Evolutionary conservation across 768 basidiomycete species (phyloP).

Genomic region (Leccinellum rugosiceps): DNA sequence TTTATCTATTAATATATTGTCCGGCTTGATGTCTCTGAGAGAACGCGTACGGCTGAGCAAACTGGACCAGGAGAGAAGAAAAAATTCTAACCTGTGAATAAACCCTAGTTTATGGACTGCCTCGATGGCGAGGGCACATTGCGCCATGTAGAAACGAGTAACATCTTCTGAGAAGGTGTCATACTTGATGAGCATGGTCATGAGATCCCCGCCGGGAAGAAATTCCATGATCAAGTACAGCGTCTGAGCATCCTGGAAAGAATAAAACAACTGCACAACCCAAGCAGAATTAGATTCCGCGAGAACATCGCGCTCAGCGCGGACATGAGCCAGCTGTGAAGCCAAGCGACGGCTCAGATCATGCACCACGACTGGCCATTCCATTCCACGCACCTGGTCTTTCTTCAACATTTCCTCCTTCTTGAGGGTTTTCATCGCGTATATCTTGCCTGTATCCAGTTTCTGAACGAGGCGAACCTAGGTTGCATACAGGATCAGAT

Average conservation of each 20-base stretch:
- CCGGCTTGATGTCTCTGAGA: constrained; percentile 94
- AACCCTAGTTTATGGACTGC: constrained; percentile 97
- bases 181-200: constrained; percentile 99
- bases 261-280: constrained; percentile 97
- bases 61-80: not conserved
- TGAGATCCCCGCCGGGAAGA: constrained; percentile 94
- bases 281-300: constrained; percentile 94
- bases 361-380: not conserved
- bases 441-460: constrained; percentile 94
- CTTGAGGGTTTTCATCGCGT: constrained; percentile 97
- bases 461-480: constrained; percentile 94
- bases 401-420: constrained; percentile 99
- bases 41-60: not conserved
- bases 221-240: constrained; percentile 99
- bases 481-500: not conserved
- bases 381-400: constrained; percentile 68
- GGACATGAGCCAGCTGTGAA: constrained; percentile 88
- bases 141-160: constrained; percentile 97
- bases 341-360: not conserved
- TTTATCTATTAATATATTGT: constrained; percentile 90
- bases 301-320: constrained; percentile 94
- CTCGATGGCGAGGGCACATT: constrained; percentile 96
- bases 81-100: constrained; percentile 79
- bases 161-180: constrained; percentile 99
- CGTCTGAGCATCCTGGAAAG: constrained; percentile 92